Percentiles rank a stretch among this genome's conserved stretches.
phyloP scores from a whole-genome alignment of 192 early-diverging fungal genomes.

The Backusella psychrophila region DNA sequence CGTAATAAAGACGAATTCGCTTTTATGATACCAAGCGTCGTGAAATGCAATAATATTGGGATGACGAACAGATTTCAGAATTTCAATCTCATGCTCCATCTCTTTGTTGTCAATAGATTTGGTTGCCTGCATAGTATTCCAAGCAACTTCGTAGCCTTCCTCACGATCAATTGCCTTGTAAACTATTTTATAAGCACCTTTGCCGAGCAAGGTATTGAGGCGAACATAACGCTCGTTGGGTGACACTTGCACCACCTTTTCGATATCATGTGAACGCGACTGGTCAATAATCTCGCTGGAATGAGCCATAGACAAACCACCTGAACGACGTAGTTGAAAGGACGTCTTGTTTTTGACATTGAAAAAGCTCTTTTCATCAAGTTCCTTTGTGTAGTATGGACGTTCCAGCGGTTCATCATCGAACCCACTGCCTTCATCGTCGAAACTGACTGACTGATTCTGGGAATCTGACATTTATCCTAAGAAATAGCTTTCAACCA shows the following conservation, averaged over 20 bases:
- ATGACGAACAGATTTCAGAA: conserved; percentile 75
- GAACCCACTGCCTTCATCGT: conserved; percentile 1
- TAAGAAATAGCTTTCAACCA: neutral
- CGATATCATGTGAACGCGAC: conserved; percentile 46
- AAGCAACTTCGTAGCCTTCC: conserved; percentile 87
- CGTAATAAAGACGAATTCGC: conserved; percentile 80
- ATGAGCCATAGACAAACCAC: neutral
- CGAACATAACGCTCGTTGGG: conserved; percentile 55
- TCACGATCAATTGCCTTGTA: conserved; percentile 83
- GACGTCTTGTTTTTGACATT: neutral
- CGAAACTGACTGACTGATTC: conserved; percentile 7
- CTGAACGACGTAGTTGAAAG: conserved; percentile 5
- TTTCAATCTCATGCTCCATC: conserved; percentile 54
- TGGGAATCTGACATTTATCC: conserved; percentile 10
- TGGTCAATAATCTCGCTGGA: conserved; percentile 50
- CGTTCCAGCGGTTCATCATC: conserved; percentile 11
- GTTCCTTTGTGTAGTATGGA: neutral
- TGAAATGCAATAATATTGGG: conserved; percentile 82
- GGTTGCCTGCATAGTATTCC: conserved; percentile 69
- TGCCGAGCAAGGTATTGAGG: conserved; percentile 64
- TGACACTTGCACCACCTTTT: conserved; percentile 55
- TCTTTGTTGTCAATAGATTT: conserved; percentile 33
- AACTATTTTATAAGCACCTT: conserved; percentile 83
- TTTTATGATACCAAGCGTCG: conserved; percentile 61
- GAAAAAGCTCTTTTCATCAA: neutral